A percentile compares a stretch with the other conserved stretches of the same genome.
Conservation (phyloP, 2,329 filamentous ascomycete species). For the Coniella vitis region DNA sequence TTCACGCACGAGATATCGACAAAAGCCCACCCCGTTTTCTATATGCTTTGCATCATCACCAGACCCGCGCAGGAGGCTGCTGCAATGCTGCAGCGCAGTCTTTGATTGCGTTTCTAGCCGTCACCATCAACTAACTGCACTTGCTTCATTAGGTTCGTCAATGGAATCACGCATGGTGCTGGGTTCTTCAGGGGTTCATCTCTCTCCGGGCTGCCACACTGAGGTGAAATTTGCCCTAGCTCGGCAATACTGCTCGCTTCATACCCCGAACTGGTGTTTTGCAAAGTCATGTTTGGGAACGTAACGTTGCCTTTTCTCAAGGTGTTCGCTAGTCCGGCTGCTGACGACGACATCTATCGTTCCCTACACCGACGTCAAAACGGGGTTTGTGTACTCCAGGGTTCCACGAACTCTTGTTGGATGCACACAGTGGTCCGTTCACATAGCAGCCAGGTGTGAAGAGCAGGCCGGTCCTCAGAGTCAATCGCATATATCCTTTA, state of each 20-base stretch:
- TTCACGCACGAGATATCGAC: too few relatives aligned
- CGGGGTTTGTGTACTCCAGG: too few relatives aligned
- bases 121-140: too few relatives aligned
- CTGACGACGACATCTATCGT: background rate
- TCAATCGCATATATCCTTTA: too few relatives aligned
- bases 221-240: background rate
- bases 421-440: too few relatives aligned
- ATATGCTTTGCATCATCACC: background rate
- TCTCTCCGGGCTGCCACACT: background rate
- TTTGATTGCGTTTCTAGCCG: background rate
- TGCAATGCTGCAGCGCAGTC: background rate
- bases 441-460: too few relatives aligned
- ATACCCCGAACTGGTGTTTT: background rate
- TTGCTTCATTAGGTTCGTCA: too few relatives aligned
- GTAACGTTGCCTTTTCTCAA: conserved; percentile 20
- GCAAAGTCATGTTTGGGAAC: background rate
- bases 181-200: background rate
- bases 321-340: conserved; percentile 30
- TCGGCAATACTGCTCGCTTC: background rate
- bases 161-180: background rate
- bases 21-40: background rate
- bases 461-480: too few relatives aligned
- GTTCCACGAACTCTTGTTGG: background rate
- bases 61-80: background rate
- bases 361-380: too few relatives aligned